Evolutionary conservation across 345 rosid species (phyloP).

Genomic region (Arabis alpina): DNA sequence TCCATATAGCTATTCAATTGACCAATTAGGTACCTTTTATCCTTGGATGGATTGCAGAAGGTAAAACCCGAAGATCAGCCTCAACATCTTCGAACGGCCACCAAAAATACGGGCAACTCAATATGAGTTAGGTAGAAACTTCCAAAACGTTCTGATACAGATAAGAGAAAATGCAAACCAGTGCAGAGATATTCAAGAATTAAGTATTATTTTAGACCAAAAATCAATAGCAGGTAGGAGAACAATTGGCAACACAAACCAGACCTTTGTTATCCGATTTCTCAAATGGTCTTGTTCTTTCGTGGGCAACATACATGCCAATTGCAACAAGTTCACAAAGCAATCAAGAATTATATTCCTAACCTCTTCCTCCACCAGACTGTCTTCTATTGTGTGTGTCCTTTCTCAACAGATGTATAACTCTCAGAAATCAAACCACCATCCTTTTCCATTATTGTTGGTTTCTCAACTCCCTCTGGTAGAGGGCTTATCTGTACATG

Average conservation of each 20-base stretch:
- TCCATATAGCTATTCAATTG: constrained; percentile 11
- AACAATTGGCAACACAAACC: constrained; percentile 27
- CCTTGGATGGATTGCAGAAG: constrained; percentile 58
- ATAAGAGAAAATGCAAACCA: constrained; percentile 74
- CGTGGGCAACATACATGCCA: constrained; percentile 78
- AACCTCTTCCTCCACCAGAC: constrained; percentile 72
- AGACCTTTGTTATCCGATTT: constrained; percentile 80
- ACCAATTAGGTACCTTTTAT: constrained; percentile 59
- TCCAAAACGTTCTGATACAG: constrained; percentile 73
- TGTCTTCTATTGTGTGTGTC: constrained; percentile 54
- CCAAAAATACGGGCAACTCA: constrained; percentile 84
- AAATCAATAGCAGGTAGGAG: constrained; percentile 9
- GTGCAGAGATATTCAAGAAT: background rate
- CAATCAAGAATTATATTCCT: constrained; percentile 66
- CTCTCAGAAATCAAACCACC: constrained; percentile 26
- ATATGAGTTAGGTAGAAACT: constrained; percentile 76
- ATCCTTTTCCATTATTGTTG: constrained; percentile 42
- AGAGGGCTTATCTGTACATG: constrained; percentile 57
- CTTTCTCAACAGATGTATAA: constrained; percentile 44
- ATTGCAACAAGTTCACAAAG: constrained; percentile 78
- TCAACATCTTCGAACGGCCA: constrained; percentile 78
- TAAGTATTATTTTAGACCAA: background rate
- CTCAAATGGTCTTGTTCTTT: constrained; percentile 83
- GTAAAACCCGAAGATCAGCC: constrained; percentile 73
- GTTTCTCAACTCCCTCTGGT: constrained; percentile 63